A percentile compares a stretch with the other conserved stretches of the same genome.
These are phyloP conservation scores for Colletotrichum sp. DNA, from an alignment of 2,329 filamentous ascomycete genomes.

Conservation along the genomic window DNA sequence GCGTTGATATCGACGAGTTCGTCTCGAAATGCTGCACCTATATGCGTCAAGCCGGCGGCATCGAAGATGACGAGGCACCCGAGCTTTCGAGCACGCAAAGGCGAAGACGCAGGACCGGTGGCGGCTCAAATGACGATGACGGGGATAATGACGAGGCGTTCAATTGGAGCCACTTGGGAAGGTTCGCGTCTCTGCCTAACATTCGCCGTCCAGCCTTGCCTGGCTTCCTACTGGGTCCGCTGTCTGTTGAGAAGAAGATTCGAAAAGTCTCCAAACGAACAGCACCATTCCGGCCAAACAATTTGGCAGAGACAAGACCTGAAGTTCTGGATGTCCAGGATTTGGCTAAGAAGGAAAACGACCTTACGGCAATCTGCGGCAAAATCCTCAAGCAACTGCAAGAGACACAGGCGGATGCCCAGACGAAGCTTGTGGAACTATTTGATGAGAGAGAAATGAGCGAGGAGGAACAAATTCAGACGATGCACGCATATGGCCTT, in stretches of 20 bases:
- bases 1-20: slow-evolving; percentile 90
- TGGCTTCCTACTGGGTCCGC: slow-evolving; percentile 85
- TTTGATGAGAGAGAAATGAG: slow-evolving; percentile 45
- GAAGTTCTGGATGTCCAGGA: slow-evolving; percentile 79
- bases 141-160: slow-evolving; percentile 79
- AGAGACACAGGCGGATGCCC: slow-evolving; percentile 49
- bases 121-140: slow-evolving; percentile 58
- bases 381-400: slow-evolving; percentile 71
- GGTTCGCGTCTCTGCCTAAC: slow-evolving; percentile 74
- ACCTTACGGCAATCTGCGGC: slow-evolving; percentile 79
- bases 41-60: slow-evolving; percentile 74
- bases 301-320: slow-evolving; percentile 74
- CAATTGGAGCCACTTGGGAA: slow-evolving; percentile 87
- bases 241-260: slow-evolving; percentile 86
- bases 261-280: slow-evolving; percentile 74
- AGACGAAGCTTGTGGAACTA: slow-evolving; percentile 48
- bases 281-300: slow-evolving; percentile 72
- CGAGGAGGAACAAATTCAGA: slow-evolving; percentile 47
- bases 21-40: slow-evolving; percentile 88
- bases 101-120: slow-evolving; percentile 41
- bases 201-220: slow-evolving; percentile 78
- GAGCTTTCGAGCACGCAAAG: slow-evolving; percentile 57
- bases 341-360: slow-evolving; percentile 77
- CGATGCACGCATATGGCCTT: slow-evolving; percentile 72
- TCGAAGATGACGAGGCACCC: slow-evolving; percentile 53